Conservation (phyloP, 164 flowering plant genomes). For the Piper betle region DNA sequence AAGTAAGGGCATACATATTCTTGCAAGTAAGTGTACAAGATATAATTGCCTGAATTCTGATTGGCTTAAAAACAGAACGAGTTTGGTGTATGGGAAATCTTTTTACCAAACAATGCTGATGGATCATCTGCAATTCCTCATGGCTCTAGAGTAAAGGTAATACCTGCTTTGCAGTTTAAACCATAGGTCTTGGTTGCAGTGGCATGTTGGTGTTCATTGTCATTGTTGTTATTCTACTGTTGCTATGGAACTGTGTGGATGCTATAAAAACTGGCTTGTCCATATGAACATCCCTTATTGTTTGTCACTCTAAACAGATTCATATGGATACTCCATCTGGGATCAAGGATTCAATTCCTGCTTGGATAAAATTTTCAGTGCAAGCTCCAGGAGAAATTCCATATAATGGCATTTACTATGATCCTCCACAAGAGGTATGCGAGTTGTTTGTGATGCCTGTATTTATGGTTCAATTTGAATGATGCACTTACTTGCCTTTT, state of each 20-base stretch:
- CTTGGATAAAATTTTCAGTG: slow-evolving; percentile 95
- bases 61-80: slow-evolving; percentile 70
- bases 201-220: too few species aligned
- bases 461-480: too few species aligned
- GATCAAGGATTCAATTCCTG: slow-evolving; percentile 90
- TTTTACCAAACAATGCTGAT: slow-evolving; percentile 94
- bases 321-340: slow-evolving; percentile 97
- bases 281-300: too few species aligned
- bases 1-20: slow-evolving; percentile 42
- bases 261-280: too few species aligned
- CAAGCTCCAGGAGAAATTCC: slow-evolving; percentile 99
- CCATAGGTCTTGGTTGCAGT: too few species aligned
- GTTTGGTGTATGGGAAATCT: slow-evolving; percentile 98
- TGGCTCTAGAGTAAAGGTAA: slow-evolving; percentile 95
- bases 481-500: not conserved
- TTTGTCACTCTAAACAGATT: too few species aligned
- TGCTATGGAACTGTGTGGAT: too few species aligned
- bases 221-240: too few species aligned
- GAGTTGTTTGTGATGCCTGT: not conserved
- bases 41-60: not conserved
- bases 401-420: slow-evolving; percentile 88
- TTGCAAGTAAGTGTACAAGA: not conserved
- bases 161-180: too few species aligned
- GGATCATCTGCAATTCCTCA: slow-evolving; percentile 92
- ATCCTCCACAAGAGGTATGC: slow-evolving; percentile 91